Conservation (phyloP, 148 eudicot genomes). For the Vaccinium macrocarpon region DNA sequence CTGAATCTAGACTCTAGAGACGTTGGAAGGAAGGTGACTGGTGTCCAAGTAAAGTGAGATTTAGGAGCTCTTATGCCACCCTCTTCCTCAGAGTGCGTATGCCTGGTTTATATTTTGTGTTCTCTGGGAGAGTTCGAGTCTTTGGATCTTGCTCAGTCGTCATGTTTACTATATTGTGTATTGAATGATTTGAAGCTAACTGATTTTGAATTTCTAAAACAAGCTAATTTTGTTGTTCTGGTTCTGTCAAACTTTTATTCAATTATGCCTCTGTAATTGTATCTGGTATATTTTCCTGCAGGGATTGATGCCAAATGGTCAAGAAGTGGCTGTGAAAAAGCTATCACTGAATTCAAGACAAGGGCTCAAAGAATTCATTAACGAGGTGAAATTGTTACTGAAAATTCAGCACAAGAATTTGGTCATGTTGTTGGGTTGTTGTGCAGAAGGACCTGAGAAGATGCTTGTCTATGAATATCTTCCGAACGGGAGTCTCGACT, state of each 20-base stretch:
- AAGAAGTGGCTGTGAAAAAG: slow-evolving; percentile 81
- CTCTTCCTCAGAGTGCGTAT: too few species aligned
- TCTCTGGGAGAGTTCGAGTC: background rate
- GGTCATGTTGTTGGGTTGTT: slow-evolving; percentile 74
- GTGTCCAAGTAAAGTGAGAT: background rate
- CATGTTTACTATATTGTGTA: background rate
- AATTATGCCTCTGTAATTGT: background rate
- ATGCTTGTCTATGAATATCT: slow-evolving; percentile 92
- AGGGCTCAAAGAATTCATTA: slow-evolving; percentile 63
- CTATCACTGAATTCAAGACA: slow-evolving; percentile 68
- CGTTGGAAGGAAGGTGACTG: background rate
- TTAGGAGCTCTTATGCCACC: background rate
- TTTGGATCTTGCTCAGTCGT: background rate
- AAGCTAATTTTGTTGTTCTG: background rate
- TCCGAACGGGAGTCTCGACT: slow-evolving; percentile 84
- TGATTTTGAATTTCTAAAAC: background rate
- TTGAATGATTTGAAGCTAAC: background rate
- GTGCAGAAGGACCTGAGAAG: slow-evolving; percentile 84
- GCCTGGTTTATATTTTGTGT: background rate
- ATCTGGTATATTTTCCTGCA: slow-evolving; percentile 22
- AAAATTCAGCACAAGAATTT: slow-evolving; percentile 75
- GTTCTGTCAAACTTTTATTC: background rate
- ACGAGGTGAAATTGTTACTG: slow-evolving; percentile 73
- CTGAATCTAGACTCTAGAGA: background rate
- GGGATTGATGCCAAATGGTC: slow-evolving; percentile 86